Base-by-base conservation (phyloP, 2,329 filamentous ascomycete species). In the Penicillium sp. region DNA sequence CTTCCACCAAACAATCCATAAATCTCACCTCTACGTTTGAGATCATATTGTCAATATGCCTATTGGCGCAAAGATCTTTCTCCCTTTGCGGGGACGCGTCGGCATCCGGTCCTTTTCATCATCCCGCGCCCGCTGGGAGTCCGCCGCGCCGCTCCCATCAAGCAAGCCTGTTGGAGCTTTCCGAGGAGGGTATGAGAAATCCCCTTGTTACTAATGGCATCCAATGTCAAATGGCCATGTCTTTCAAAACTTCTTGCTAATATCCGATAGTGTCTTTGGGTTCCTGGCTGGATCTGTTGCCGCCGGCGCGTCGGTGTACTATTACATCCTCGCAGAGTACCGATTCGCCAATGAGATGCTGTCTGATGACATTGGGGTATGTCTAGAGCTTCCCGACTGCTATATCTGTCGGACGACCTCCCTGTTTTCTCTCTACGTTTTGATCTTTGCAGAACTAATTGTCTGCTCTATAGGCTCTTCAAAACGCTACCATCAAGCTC, bases 361-460 rank as follows among this genome's bases (percentile, higher is more conserved):
- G 76, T 93, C 88, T 59, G 92, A 96, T 78, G 93, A 97, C 77
- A 96, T 97, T 74, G 93, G 93, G 77, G 93, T 97, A 84, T 76
- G 90, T 88, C 53, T 50, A 18, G n/a, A 26, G 29, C 24, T 42
- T 20, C 22, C 5, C 4, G 4, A 18, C 14, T 24, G 5, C 4
- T 24, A 7, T 8, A 42, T 40, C 34, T 24, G n/a, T 4, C 16
- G 10, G 31, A 45, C 7, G 37, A 54, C 50, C 13, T 31, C 40
- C 31, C 37, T 44, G 37, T 55, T 56, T 32, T 32, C 40, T 50
- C 43, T 46, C 51, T n/a, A 11, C 2, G 14, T n/a, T 26, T 26
- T 35, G 29, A 32, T 24, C 26, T 37, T 29, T 31, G 35, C 43
- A 48, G 53, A 40, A 47, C 46, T 44, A 31, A 31, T 20, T 47